Conservation (phyloP, 2,329 filamentous ascomycete genomes). For the Cercospora nicotianae region DNA sequence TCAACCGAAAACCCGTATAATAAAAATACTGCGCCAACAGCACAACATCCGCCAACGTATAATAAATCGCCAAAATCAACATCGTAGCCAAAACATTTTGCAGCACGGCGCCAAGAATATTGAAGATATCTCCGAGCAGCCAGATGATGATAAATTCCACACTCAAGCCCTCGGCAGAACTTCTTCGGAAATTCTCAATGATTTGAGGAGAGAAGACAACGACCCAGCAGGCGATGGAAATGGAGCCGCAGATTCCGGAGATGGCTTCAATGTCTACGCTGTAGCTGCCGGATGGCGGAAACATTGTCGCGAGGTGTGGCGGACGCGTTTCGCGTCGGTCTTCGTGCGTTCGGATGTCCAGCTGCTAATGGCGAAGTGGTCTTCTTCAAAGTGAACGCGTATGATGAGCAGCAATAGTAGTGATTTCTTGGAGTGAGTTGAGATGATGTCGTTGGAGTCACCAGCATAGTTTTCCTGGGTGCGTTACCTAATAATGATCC, state of each 20-base stretch:
- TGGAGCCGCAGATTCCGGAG: conserved; percentile 89
- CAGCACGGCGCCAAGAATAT: conserved; percentile 86
- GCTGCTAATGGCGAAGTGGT: not conserved
- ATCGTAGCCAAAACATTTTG: conserved; percentile 93
- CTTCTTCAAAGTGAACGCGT: not conserved
- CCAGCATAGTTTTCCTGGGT: not conserved
- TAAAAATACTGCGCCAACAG: conserved; percentile 90
- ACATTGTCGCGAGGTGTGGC: conserved; percentile 43
- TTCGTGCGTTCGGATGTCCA: too few relatives aligned
- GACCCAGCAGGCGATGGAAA: conserved; percentile 97
- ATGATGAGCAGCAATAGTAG: not conserved
- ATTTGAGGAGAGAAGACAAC: conserved; percentile 98
- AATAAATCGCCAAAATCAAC: conserved; percentile 51
- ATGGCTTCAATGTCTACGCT: conserved; percentile 83
- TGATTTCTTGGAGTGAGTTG: not conserved
- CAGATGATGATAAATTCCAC: conserved; percentile 91
- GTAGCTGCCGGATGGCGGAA: conserved; percentile 55
- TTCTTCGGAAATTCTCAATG: conserved; percentile 85
- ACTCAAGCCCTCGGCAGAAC: conserved; percentile 83
- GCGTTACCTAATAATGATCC: conserved; percentile 4
- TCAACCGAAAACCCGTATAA: conserved; percentile 84
- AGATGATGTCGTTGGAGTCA: conserved; percentile 2
- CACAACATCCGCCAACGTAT: conserved; percentile 88
- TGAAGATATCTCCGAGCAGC: conserved; percentile 92
- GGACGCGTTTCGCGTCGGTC: not conserved